These are phyloP conservation scores for Pascua guehoae DNA, from an alignment of 1,284 basidiomycete genomes.

Conservation along the genomic window DNA sequence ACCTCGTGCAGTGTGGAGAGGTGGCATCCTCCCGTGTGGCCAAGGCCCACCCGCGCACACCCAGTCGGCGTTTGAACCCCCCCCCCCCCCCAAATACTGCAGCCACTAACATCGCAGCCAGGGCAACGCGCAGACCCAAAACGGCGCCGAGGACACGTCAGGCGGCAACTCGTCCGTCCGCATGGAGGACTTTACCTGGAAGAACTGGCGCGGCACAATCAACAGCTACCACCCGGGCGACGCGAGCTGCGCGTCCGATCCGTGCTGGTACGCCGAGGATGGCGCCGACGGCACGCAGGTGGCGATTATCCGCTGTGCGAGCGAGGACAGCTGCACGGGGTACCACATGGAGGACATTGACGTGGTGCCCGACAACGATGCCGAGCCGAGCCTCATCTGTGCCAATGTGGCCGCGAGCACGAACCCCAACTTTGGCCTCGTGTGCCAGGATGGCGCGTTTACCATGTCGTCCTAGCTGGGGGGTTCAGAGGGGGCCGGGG, in stretches of 20 bases:
- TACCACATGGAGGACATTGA: slow-evolving; percentile 27
- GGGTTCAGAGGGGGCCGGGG: too few relatives aligned
- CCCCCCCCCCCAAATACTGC: not conserved
- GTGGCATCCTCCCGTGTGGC: too few relatives aligned
- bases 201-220: slow-evolving; percentile 52
- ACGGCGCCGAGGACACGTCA: slow-evolving; percentile 9
- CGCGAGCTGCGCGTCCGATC: slow-evolving; percentile 40
- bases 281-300: slow-evolving; percentile 34
- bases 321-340: slow-evolving; percentile 20
- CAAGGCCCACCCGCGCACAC: too few relatives aligned
- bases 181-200: slow-evolving; percentile 28
- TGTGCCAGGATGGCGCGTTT: slow-evolving; percentile 16
- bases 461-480: not conserved
- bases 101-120: slow-evolving; percentile 15
- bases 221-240: slow-evolving; percentile 48
- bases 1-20: too few relatives aligned
- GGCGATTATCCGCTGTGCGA: slow-evolving; percentile 39
- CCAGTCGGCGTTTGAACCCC: too few relatives aligned
- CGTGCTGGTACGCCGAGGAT: slow-evolving; percentile 44
- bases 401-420: slow-evolving; percentile 10
- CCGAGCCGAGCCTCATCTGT: slow-evolving; percentile 13
- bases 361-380: slow-evolving; percentile 21
- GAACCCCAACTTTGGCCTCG: slow-evolving; percentile 21
- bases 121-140: slow-evolving; percentile 24
- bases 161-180: slow-evolving; percentile 19